Evolutionary conservation across 495 filamentous ascomycete genomes (phyloP), one percentile per base, ranked within the genome.

Genomic region (Melanomma pulvis-pyrius): DNA sequence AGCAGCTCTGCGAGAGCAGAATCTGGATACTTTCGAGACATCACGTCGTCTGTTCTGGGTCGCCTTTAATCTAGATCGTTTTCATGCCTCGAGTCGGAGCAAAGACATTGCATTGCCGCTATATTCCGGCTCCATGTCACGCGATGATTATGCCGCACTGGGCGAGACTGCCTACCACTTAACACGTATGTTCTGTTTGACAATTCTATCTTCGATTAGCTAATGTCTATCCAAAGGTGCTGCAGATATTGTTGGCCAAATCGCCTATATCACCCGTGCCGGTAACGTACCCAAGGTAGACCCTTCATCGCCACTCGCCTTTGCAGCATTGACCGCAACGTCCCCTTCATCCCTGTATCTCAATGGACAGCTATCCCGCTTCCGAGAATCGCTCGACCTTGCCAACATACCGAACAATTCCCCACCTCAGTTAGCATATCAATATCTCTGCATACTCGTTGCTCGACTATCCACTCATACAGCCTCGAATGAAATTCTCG

Each of bases 41-140:
- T 48, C 65, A 12, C 64, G 69, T 15, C 69, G 69, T 19, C 39
- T 67, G 5, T 68, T 71, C 39, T 68, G 64, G 69, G 55, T 59
- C 19, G 26, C 56, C 7, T 68, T 71, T 44, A 71, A 65, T 29
- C 29, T 71, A 21, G 69, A 71, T 39, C 69, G 69, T 22, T 68
- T 71, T 32, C 57, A 68, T 21, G 65, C 69, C 6, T 61, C 69
- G 12, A 65, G 60, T 46, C 55, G 46, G 46, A 54, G 49, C 9
- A 64, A 48, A 44, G 65, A 68, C 47, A 39, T 59, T 22, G 15
- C 63, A 12, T 44, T 71, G 22, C 69, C 69, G 12, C 39, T 68
- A 22, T 28, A 53, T 24, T 57, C 30, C 41, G 61, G 69, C 1
- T 44, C 30, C 9, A 44, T 71, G 1, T 65, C 69, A 9, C 54